Evolutionary conservation across 495 filamentous ascomycete species (phyloP).

Genomic region (Friedmanniomyces simplex): DNA sequence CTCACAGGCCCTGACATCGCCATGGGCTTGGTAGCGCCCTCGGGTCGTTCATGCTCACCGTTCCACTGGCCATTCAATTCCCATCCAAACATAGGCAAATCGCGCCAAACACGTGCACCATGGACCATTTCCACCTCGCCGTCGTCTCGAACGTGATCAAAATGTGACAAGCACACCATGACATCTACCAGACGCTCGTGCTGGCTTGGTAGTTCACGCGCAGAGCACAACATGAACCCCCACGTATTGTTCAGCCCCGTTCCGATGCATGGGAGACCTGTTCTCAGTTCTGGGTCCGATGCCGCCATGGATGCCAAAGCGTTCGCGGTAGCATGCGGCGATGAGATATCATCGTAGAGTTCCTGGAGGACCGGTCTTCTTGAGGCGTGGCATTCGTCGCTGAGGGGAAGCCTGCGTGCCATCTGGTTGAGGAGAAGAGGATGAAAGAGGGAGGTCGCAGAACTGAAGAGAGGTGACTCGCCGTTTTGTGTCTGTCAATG

Average conservation of each 20-base stretch:
- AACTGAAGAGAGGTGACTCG: no score
- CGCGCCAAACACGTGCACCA: not conserved
- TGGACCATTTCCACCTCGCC: not conserved
- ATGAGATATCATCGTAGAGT: not conserved
- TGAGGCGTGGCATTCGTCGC: not conserved
- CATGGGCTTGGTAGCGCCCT: not conserved
- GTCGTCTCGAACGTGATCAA: not conserved
- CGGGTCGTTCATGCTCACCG: not conserved
- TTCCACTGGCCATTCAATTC: not conserved
- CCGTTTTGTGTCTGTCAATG: no score
- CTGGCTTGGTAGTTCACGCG: not conserved
- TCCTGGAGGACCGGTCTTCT: not conserved
- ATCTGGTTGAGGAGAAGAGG: not conserved
- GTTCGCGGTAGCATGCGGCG: not conserved
- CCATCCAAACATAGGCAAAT: not conserved
- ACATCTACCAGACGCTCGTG: not conserved
- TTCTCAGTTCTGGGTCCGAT: no score
- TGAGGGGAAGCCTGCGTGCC: not conserved
- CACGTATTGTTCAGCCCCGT: not conserved
- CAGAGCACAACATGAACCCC: not conserved
- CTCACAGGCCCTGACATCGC: no score
- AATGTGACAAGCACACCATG: not conserved
- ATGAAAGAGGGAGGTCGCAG: no score
- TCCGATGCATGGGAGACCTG: no score
- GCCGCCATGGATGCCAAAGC: not conserved